Conservation (phyloP, 192 early-diverging fungal genomes). For the Thamnidium elegans region DNA sequence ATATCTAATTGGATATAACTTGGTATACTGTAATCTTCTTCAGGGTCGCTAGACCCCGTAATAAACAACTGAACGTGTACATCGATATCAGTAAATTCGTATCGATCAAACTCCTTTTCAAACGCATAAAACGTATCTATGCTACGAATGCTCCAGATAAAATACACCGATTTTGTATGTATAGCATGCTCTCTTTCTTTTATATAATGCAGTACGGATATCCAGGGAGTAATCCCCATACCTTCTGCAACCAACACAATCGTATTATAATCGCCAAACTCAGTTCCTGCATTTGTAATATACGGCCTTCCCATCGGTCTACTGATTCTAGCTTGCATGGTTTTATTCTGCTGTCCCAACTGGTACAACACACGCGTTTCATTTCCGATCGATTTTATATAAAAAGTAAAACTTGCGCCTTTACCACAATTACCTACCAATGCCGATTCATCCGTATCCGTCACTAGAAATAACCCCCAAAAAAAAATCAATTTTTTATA, state of each 20-base stretch:
- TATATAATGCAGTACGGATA: slow-evolving; percentile 14
- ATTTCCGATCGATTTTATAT: slow-evolving; percentile 18
- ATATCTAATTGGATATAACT: not conserved
- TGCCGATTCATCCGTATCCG: too few relatives aligned
- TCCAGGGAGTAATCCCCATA: slow-evolving; percentile 31
- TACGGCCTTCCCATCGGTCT: not conserved
- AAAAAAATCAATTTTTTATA: too few relatives aligned
- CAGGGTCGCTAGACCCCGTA: not conserved
- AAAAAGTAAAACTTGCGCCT: slow-evolving; percentile 11
- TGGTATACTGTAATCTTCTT: not conserved
- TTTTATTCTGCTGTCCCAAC: not conserved
- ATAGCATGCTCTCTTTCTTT: not conserved
- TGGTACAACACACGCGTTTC: slow-evolving; percentile 11
- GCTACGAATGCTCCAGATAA: slow-evolving; percentile 1
- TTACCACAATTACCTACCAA: not conserved
- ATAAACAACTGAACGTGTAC: not conserved
- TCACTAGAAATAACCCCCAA: too few relatives aligned
- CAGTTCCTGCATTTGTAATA: not conserved
- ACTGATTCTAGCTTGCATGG: slow-evolving; percentile 3
- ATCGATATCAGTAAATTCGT: not conserved
- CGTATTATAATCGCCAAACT: not conserved
- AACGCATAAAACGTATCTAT: slow-evolving; percentile 11
- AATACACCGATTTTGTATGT: not conserved
- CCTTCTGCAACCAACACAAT: slow-evolving; percentile 23
- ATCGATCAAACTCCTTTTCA: not conserved